Evolutionary conservation across 2,329 filamentous ascomycete species (phyloP).

Genomic region (Aspergillus hiratsukae): DNA sequence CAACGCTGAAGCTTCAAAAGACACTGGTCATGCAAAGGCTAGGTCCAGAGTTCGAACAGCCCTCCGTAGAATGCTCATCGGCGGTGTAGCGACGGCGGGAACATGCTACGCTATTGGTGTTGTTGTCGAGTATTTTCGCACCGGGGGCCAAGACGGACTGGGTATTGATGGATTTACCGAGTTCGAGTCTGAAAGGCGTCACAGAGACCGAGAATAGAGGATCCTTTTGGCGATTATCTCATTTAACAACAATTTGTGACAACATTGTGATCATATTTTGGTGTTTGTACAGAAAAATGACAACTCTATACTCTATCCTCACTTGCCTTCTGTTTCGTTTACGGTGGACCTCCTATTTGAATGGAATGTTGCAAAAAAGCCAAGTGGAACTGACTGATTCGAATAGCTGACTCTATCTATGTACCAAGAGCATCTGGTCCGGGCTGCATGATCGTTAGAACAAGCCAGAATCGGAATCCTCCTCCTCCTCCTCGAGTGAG

Average conservation of each 20-base stretch:
- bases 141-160: conserved; percentile 35
- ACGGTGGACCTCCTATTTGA: neutral
- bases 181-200: conserved; percentile 34
- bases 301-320: neutral
- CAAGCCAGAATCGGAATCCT: no score
- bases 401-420: neutral
- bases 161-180: conserved; percentile 37
- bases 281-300: neutral
- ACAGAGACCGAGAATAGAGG: conserved; percentile 8
- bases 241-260: neutral
- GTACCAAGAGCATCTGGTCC: neutral
- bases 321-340: neutral
- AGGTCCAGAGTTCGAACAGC: conserved; percentile 15
- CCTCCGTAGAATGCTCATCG: conserved; percentile 32
- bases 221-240: neutral
- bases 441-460: neutral
- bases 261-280: neutral
- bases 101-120: conserved; percentile 41
- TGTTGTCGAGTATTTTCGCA: conserved; percentile 39
- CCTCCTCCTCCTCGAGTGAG: neutral
- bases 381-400: neutral
- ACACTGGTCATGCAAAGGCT: conserved; percentile 1
- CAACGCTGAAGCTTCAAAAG: neutral
- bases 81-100: conserved; percentile 30
- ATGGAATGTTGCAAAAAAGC: neutral